These are phyloP conservation scores for Elsinoe perseae DNA, from an alignment of 2,329 filamentous ascomycete species.

Conservation along the genomic window DNA sequence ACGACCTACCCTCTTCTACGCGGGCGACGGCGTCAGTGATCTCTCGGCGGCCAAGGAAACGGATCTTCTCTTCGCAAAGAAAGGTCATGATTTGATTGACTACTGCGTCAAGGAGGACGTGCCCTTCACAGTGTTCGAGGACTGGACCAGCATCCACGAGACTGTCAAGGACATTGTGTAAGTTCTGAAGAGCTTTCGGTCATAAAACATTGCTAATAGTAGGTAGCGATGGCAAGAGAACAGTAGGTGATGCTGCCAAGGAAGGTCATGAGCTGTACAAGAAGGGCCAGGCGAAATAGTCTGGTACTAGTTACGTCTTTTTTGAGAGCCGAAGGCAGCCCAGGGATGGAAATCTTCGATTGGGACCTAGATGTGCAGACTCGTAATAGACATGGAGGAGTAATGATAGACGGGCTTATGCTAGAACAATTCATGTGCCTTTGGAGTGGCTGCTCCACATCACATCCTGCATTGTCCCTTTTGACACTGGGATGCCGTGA, in stretches of 20 bases:
- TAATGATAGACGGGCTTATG: too few relatives aligned
- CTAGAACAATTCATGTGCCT: too few relatives aligned
- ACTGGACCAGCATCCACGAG: conserved; percentile 71
- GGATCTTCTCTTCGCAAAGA: conserved; percentile 87
- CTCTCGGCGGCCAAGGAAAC: conserved; percentile 87
- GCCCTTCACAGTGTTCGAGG: conserved; percentile 78
- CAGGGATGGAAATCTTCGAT: neutral
- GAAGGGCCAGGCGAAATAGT: conserved; percentile 31
- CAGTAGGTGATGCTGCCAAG: conserved; percentile 60
- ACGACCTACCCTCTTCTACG: conserved; percentile 83
- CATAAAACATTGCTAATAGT: neutral
- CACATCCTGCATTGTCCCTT: too few relatives aligned
- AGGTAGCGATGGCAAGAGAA: conserved; percentile 56
- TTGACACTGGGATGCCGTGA: too few relatives aligned
- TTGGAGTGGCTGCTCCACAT: too few relatives aligned
- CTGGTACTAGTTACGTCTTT: neutral
- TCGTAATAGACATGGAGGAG: too few relatives aligned
- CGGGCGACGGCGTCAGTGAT: conserved; percentile 89
- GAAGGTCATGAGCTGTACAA: conserved; percentile 43
- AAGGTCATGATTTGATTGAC: conserved; percentile 76
- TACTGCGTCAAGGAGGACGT: conserved; percentile 80
- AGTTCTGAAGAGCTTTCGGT: conserved; percentile 15
- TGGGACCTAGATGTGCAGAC: neutral
- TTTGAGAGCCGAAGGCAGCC: neutral
- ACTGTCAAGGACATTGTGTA: conserved; percentile 65